Base-by-base conservation (phyloP, 2,329 filamentous ascomycete genomes). In the Nakataea oryzae region DNA sequence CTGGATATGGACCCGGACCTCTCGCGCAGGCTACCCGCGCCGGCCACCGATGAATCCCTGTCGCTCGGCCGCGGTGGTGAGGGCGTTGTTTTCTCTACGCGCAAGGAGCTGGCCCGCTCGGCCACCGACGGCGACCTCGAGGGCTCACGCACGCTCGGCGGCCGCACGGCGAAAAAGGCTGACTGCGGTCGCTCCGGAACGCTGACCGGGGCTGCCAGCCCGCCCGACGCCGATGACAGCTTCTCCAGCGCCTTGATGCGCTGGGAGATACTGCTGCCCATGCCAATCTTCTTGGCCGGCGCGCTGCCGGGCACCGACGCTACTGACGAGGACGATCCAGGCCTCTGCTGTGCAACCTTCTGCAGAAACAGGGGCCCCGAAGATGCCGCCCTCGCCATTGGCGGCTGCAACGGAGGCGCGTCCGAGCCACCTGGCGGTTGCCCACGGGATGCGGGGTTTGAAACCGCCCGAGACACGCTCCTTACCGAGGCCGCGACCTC, bases 201-300 rank as follows among this genome's bases (percentile, higher is more conserved):
- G n/a, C 21, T 12, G 30, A 17, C 26, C 57, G 57, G 30, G n/a
- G 57, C 17, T n/a, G 57, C n/a, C 8, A 58, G 30, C 11, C 57
- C 57, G 11, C 56, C 56, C 27, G 26, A n/a, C 32, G 59, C 28
- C 26, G 47, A 28, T 63, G 87, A 81, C 66, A 95, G 81, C 73
- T 91, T 93, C 71, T 96, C 90, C 61, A 99, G 79, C 8, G 93
- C 92, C 74, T 96, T 96, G 73, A 97, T 97, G 55, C 95, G 88
- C 72, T 93, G 91, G 3, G 93, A 96, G 64, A 99, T 97, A 67
- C 91, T 92, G 11, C 90, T 92, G 9, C 91, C 93, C 28, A 97
- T 84, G 69, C 90, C 95, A 66, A 87, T 81, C 72, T 93, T 96
- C 72, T 90, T 91, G 3, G 84, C 78, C 58, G 81, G 77, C 59